These are phyloP conservation scores for Tagetes erecta DNA, from an alignment of 129 eudicot species.

Conservation along the genomic window DNA sequence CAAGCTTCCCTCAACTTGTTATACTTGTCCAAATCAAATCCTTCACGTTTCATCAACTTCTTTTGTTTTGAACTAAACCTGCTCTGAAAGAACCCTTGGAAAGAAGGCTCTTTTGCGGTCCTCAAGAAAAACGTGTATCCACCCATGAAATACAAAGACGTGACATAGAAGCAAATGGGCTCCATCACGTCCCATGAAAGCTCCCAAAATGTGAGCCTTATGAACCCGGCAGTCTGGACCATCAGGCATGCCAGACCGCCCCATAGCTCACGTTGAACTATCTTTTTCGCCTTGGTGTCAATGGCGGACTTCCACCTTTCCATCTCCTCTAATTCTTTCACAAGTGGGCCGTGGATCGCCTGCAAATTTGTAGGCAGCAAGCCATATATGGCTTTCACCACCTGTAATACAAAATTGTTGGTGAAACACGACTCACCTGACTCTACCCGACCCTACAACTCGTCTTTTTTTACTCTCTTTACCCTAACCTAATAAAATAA, in stretches of 20 bases:
- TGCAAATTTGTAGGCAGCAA: constrained; percentile 43
- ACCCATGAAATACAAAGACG: constrained; percentile 81
- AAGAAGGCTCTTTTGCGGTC: constrained; percentile 84
- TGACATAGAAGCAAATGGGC: constrained; percentile 88
- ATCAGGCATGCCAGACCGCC: constrained; percentile 72
- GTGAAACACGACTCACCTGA: constrained; percentile 45
- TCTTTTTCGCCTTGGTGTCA: constrained; percentile 59
- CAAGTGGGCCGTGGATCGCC: constrained; percentile 33
- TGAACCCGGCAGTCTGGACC: constrained; percentile 88
- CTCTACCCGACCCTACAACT: constrained; percentile 25
- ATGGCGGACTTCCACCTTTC: constrained; percentile 63
- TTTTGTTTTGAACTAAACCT: constrained; percentile 70
- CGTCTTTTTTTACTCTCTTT: not conserved
- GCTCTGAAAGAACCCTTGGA: constrained; percentile 86
- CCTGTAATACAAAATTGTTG: constrained; percentile 70
- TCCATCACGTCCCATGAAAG: constrained; percentile 99
- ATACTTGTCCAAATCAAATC: constrained; percentile 70
- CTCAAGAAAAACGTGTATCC: constrained; percentile 91
- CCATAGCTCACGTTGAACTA: constrained; percentile 80
- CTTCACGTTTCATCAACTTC: constrained; percentile 50
- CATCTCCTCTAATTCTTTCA: constrained; percentile 67
- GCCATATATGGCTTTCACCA: constrained; percentile 71
- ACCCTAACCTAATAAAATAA: constrained; percentile 1
- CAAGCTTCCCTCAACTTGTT: constrained; percentile 65
- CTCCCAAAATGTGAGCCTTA: constrained; percentile 98